Evolutionary conservation across 179 eudicot species (phyloP), one percentile per base, ranked within the genome.

Genomic region (Dionaea muscipula): DNA sequence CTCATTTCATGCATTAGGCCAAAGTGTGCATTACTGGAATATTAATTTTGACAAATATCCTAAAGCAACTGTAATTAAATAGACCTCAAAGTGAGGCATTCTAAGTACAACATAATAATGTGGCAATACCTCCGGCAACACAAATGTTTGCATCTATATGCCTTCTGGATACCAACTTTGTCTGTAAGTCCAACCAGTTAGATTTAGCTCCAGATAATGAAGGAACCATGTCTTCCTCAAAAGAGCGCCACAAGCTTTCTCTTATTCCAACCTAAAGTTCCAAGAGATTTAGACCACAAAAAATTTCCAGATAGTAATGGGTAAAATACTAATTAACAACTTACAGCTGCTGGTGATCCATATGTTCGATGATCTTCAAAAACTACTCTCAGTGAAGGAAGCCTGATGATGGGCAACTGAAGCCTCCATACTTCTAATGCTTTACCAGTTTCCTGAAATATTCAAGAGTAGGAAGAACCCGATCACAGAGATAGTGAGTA

Each of bases 351-450:
- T 64, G 79, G 81, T 44, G 98, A 84, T 45, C 93, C 83, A 73
- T 78, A 91, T 55, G 98, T 91, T 36, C 96, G 88, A 66, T 84
- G 96, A 67, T 91, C 98, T 78, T 91, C 98, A 73, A 76, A 84
- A 64, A 81, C 76, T 63, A 91, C 83, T 68, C 78, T 79, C 44
- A 81, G 73, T 14, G 83, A 91, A 58, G 81, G 72, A 58, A 79
- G 78, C 67, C 76, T 72, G 56, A 91, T 78, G 62, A 84, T 73
- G 37, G 98, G 98, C 72, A 91, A 69, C 71, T 81, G 84, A 72
- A 91, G 98, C 59, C 75, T 75, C 50, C 68, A 67, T 44, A 84
- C 86, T 72, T 91, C 91, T 45, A 77, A 87, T 67, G 84, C 74
- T 73, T 84, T 87, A 51, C 98, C 96, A 19, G 85, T 82, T 78